A percentile compares a stretch with the other conserved stretches of the same genome.
phyloP scores from a whole-genome alignment of 768 basidiomycete genomes.

The Auricularia cornea region DNA sequence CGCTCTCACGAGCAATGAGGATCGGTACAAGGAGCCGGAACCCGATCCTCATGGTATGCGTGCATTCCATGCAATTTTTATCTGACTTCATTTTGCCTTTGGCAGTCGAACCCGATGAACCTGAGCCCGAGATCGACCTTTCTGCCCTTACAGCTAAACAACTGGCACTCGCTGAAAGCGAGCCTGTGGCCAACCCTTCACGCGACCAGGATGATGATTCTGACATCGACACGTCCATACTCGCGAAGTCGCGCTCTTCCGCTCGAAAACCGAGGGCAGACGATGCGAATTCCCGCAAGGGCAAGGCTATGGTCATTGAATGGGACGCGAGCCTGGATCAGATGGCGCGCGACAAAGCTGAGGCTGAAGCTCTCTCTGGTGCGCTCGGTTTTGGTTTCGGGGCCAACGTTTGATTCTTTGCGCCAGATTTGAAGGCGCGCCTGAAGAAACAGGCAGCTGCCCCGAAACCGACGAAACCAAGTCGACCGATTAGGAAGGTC shows the following conservation, averaged over 20 bases:
- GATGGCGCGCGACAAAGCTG: slow-evolving; percentile 59
- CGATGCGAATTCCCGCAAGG: slow-evolving; percentile 39
- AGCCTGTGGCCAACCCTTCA: slow-evolving; percentile 12
- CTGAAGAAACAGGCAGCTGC: slow-evolving; percentile 27
- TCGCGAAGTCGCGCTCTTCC: background rate
- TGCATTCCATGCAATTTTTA: background rate
- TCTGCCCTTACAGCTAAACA: slow-evolving; percentile 48
- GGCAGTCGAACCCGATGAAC: slow-evolving; percentile 7
- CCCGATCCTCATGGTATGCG: slow-evolving; percentile 60
- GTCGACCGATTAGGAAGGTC: background rate
- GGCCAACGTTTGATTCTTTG: background rate
- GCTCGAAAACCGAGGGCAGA: slow-evolving; percentile 2
- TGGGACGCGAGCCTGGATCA: slow-evolving; percentile 64
- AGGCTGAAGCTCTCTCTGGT: slow-evolving; percentile 74
- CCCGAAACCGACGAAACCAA: background rate
- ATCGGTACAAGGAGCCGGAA: slow-evolving; percentile 61
- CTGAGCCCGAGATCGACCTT: slow-evolving; percentile 71
- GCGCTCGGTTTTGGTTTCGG: slow-evolving; percentile 8
- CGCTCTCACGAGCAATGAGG: slow-evolving; percentile 58
- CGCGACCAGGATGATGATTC: slow-evolving; percentile 21
- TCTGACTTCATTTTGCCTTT: background rate
- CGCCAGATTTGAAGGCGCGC: slow-evolving; percentile 47
- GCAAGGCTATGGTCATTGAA: slow-evolving; percentile 51
- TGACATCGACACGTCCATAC: slow-evolving; percentile 36
- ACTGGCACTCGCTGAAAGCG: slow-evolving; percentile 1